These are phyloP conservation scores for Suhomyces bribrorum DNA, from an alignment of 1,139 yeast genomes.

Conservation along the genomic window DNA sequence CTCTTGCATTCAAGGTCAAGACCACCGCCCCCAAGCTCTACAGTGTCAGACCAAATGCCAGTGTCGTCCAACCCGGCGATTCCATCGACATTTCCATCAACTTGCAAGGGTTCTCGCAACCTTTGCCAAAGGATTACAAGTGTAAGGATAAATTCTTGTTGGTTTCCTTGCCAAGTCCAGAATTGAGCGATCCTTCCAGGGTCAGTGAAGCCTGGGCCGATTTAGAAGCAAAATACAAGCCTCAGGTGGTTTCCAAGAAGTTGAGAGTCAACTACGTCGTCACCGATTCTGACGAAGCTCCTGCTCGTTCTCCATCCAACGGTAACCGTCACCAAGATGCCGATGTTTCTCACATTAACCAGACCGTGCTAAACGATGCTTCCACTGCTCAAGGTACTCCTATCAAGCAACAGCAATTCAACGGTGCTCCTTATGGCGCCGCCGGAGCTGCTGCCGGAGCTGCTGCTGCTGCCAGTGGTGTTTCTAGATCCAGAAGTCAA, in stretches of 20 bases:
- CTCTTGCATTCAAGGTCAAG: conserved; percentile 90
- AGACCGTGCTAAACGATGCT: conserved; percentile 16
- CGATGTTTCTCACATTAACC: conserved; percentile 15
- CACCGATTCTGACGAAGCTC: conserved; percentile 25
- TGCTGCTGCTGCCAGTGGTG: conserved; percentile 13
- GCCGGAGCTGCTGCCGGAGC: conserved; percentile 10
- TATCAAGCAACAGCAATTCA: conserved; percentile 11
- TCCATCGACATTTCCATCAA: conserved; percentile 75
- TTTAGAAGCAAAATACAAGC: conserved; percentile 63
- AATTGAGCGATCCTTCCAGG: conserved; percentile 51
- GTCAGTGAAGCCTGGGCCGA: conserved; percentile 75
- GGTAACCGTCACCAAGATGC: conserved; percentile 14
- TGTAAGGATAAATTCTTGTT: conserved; percentile 92
- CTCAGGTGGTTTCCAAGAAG: conserved; percentile 66
- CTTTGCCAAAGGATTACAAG: conserved; percentile 70
- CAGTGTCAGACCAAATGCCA: conserved; percentile 95
- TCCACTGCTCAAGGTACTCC: conserved; percentile 20
- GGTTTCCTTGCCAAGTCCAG: conserved; percentile 78
- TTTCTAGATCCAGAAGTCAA: conserved; percentile 14
- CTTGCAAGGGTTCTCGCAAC: conserved; percentile 78
- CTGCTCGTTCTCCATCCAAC: conserved; percentile 15
- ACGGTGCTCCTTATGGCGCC: conserved; percentile 6
- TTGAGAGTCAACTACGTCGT: conserved; percentile 71
- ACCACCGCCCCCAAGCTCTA: conserved; percentile 97
- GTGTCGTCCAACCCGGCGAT: conserved; percentile 74